These are phyloP conservation scores for Venturia oleaginea DNA, from an alignment of 2,329 filamentous ascomycete genomes.

Conservation along the genomic window DNA sequence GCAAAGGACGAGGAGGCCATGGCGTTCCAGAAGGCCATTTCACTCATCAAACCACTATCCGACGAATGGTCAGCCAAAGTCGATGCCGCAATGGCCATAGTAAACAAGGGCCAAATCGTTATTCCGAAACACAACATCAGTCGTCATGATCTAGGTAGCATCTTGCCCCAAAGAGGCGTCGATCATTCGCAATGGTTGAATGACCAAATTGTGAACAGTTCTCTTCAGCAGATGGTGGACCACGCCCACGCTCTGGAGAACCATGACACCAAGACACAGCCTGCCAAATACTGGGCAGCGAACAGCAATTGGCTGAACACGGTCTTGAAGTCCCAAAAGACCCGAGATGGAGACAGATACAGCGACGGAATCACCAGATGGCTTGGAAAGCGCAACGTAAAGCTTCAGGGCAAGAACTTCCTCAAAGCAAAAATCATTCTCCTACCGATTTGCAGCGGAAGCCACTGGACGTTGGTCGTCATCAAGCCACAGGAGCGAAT, in stretches of 20 bases:
- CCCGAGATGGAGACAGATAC: not conserved
- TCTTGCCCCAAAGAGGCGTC: slow-evolving; percentile 32
- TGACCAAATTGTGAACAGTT: slow-evolving; percentile 64
- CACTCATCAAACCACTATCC: not conserved
- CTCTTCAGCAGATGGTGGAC: slow-evolving; percentile 51
- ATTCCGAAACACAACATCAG: slow-evolving; percentile 31
- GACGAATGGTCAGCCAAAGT: not conserved
- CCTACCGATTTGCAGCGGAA: slow-evolving; percentile 55
- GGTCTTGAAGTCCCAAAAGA: slow-evolving; percentile 11
- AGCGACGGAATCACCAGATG: slow-evolving; percentile 32
- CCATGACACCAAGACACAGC: slow-evolving; percentile 37
- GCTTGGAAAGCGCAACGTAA: slow-evolving; percentile 19
- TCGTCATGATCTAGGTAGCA: slow-evolving; percentile 53
- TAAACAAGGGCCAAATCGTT: not conserved
- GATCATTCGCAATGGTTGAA: slow-evolving; percentile 58
- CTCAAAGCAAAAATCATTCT: slow-evolving; percentile 58
- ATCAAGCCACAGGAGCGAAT: slow-evolving; percentile 52
- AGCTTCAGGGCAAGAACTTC: slow-evolving; percentile 52
- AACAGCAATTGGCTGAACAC: slow-evolving; percentile 57
- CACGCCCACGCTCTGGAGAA: slow-evolving; percentile 49
- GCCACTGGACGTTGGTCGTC: slow-evolving; percentile 65
- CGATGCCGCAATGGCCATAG: slow-evolving; percentile 1
- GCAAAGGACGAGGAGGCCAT: not conserved
- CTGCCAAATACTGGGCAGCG: slow-evolving; percentile 54
- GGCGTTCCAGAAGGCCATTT: not conserved